Base-by-base conservation (phyloP, 2,329 filamentous ascomycete genomes). In the Talaromyces sp. region DNA sequence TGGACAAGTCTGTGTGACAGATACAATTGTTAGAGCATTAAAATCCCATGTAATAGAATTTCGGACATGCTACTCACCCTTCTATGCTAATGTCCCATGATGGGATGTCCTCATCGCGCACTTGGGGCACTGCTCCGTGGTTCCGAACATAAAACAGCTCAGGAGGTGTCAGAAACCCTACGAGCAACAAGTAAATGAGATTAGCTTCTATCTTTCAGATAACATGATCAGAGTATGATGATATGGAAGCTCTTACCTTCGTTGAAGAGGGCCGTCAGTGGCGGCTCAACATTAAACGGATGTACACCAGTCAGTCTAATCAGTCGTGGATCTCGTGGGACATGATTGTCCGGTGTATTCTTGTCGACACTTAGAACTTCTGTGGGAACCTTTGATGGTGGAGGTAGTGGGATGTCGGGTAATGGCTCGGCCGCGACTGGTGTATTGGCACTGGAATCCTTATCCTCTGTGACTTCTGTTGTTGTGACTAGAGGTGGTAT, bases 141-240 rank as follows among this genome's bases (percentile, higher is more conserved):
- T 96, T 97, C 38, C 93, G 82, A 9, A 97, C 93, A 73, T 96
- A 97, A 76, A 96, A 95, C 1, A 97, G 80, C 67, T 96, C 89
- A 13, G 91, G 89, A 43, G 88, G 90, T 0, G 92, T 97, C 41
- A 97, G 78, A 70, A 96, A 96, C 0, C 93, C 91, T 77, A 11
- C 3, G 35, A 32, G 19, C 19, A 26, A 51, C 27, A 35, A 21
- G 19, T 26, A 21, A 51, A 19, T 27, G 35, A 14, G 13, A 8
- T 51, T 49, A 50, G 32, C 31, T 51, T 51, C 27, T n/a, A 38
- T 27, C 1, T 7, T 11, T 9, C 9, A 11, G 11, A 24, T 11
- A 4, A 10, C 43, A 46, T 46, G 9, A 10, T 13, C 9, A 24
- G 17, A 24, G 9, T 24, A 1, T 29, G 17, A 31, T 35, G 29